Base-by-base conservation (phyloP, 768 basidiomycete genomes). In the Melanogaster broomeanus region DNA sequence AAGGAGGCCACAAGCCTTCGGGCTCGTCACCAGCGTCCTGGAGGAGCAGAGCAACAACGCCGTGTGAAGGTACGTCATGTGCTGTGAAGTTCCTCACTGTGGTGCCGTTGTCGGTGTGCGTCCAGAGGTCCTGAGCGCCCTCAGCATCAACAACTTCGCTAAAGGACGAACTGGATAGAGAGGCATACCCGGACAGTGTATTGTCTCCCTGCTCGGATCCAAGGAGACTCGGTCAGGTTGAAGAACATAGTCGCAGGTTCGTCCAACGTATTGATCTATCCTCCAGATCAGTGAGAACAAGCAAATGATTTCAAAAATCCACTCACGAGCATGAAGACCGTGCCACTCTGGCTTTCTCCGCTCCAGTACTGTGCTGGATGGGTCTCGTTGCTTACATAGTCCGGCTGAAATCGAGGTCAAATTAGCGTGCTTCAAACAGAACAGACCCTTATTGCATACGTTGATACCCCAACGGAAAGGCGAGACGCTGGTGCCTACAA, bases 361-460 rank as follows among this genome's bases (percentile, higher is more conserved):
- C 83, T 85, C 85, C 85, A 87, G 61, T 81, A 87, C 53, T 84
- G 80, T n/a, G 85, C 83, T 2, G 85, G 85, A 59, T 81, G 77
- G 0, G 77, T 77, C 28, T 57, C 65, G 49, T 73, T 71, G 49
- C 67, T 71, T 34, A 67, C 68, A 59, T 64, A 74, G 56, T 73
- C 61, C n/a, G 73, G 64, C 71, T 74, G 22, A 28, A 7, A 9
- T 21, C 24, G 15, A 38, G n/a, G 8, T 46, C 25, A 4, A 46
- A 37, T 44, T n/a, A 33, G 25, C n/a, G 16, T 5, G 12, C 3
- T 12, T 22, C 34, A 7, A n/a, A 42, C 48, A 25, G 8, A 21
- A 58, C 11, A 41, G 16, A 7, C 28, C 18, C 12, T 21, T 10
- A 28, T 22, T 9, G 63, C 82, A 48, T 54, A 87, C 85, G 57